Evolutionary conservation across 2,329 filamentous ascomycete species (phyloP), one percentile per base, ranked within the genome.

Genomic region (Phialophora macrospora): DNA sequence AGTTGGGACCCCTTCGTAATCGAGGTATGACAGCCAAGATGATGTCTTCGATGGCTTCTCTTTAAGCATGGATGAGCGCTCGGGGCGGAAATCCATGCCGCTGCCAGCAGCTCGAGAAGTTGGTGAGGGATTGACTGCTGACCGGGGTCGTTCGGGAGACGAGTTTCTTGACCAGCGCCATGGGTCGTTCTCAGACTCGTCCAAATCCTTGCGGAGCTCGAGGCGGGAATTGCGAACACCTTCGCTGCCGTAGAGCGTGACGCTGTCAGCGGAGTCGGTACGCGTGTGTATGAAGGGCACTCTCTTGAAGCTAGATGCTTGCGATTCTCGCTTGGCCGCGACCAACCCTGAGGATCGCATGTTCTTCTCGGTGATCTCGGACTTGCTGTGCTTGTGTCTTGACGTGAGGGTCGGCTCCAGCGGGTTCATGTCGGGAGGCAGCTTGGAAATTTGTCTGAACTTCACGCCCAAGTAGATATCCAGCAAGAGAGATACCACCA

Each of bases 361-460:
- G 62, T 89, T 86, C 76, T 90, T 90, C 67, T 90, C 86, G 9
- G 82, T 80, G 2, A 83, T 80, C 11, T 80, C 73, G 17, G 85
- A 83, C 71, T 85, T 87, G 75, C 91, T 93, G 74, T 90, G 87
- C 81, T 93, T 93, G 79, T 96, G 92, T 74, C 79, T 82, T 64
- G 91, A 88, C 1, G 93, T 97, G 64, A 96, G 80, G 73, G 94
- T 89, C 12, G 65, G 58, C 75, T 97, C 93, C 14, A 98, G 83
- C 1, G 94, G 94, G 75, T 98, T 98, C 90, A 97, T 92, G 74
- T 98, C 94, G 8, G 94, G 93, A 5, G 94, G 94, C 76, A 97
- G 84, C 22, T 84, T 82, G 4, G 88, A 83, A 73, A 98, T 97
- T 74, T 90, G 90, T 48, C 89, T 87, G 85, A 97, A 98, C 71